Evolutionary conservation across 2,329 filamentous ascomycete species (phyloP), one percentile per base, ranked within the genome.

Genomic region (Cytospora chrysosperma): DNA sequence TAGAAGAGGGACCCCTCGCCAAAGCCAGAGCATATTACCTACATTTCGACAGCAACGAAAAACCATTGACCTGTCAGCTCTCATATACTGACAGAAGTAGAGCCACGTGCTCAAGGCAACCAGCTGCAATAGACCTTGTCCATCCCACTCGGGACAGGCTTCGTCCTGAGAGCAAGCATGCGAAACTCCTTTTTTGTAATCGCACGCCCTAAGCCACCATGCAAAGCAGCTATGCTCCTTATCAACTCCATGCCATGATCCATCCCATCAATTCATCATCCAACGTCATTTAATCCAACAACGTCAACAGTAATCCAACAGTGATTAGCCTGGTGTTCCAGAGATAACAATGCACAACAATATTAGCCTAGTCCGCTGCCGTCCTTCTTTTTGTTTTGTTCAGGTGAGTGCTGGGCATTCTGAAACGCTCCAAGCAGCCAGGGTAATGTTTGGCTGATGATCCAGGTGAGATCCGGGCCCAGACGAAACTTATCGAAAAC

Each of bases 301-400:
- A 61, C 21, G 27, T 17, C 28, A 53, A 50, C 56, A n/a, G 27
- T 47, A 52, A 52, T 54, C 57, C 59, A 56, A 59, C 52, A 37
- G 40, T 27, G 28, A 56, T 17, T 28, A 63, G 37, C 51, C 40
- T 55, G n/a, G 43, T 47, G 34, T 34, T 55, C 27, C 59, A 61
- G 51, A 49, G 21, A 15, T 8, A 17, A 10, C 37, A 17, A 24
- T 49, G 34, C 59, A 40, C 43, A 26, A n/a, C 24, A 37, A 13
- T 49, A 37, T 34, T 43, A 17, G 10, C 27, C 51, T 51, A 49
- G 8, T 21, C 15, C 37, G 27, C 27, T 55, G 15, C 19, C 17
- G 32, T n/a, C 37, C 17, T 10, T 24, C 17, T 50, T 50, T 5
- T 37, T 10, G 30, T 61, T 27, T 27, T 55, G 52, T 49, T 51